These are phyloP conservation scores for Prillingera fragicola DNA, from an alignment of 1,284 basidiomycete genomes.

Conservation along the genomic window DNA sequence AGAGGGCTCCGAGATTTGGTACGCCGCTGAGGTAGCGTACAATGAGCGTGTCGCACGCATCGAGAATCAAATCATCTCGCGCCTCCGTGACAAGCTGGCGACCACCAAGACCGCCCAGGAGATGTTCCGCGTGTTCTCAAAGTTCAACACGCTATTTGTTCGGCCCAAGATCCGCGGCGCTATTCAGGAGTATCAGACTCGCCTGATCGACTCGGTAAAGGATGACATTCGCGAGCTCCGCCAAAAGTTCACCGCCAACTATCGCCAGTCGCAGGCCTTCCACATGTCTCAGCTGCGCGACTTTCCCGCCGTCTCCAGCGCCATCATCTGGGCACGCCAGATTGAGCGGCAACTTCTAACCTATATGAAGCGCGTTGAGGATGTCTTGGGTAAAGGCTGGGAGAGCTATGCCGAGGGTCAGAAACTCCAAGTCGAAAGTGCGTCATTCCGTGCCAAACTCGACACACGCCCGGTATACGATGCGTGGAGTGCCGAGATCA, in stretches of 20 bases:
- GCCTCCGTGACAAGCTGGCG: slow-evolving; percentile 84
- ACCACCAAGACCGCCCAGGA: slow-evolving; percentile 95
- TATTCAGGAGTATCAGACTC: slow-evolving; percentile 98
- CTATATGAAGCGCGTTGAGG: slow-evolving; percentile 99
- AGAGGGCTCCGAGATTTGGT: slow-evolving; percentile 99
- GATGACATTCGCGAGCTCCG: slow-evolving; percentile 94
- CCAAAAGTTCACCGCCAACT: slow-evolving; percentile 94
- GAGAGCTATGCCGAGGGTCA: slow-evolving; percentile 98
- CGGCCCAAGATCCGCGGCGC: slow-evolving; percentile 97
- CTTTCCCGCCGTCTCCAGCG: slow-evolving; percentile 90
- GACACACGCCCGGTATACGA: slow-evolving; percentile 91
- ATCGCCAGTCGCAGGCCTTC: slow-evolving; percentile 89
- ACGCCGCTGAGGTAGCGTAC: slow-evolving; percentile 92
- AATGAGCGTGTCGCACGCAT: slow-evolving; percentile 95
- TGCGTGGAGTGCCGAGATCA: slow-evolving; percentile 94
- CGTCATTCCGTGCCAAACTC: slow-evolving; percentile 90
- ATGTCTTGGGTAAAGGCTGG: slow-evolving; percentile 97
- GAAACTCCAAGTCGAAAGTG: slow-evolving; percentile 84
- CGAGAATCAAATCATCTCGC: slow-evolving; percentile 96
- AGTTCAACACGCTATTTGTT: slow-evolving; percentile 96
- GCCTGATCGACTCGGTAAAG: slow-evolving; percentile 94
- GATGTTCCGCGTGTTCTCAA: slow-evolving; percentile 98
- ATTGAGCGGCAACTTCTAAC: slow-evolving; percentile 93
- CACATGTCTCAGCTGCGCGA: slow-evolving; percentile 99
- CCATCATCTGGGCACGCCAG: slow-evolving; percentile 97